These are phyloP conservation scores for Apiosordaria backusii DNA, from an alignment of 495 filamentous ascomycete species.

Conservation along the genomic window DNA sequence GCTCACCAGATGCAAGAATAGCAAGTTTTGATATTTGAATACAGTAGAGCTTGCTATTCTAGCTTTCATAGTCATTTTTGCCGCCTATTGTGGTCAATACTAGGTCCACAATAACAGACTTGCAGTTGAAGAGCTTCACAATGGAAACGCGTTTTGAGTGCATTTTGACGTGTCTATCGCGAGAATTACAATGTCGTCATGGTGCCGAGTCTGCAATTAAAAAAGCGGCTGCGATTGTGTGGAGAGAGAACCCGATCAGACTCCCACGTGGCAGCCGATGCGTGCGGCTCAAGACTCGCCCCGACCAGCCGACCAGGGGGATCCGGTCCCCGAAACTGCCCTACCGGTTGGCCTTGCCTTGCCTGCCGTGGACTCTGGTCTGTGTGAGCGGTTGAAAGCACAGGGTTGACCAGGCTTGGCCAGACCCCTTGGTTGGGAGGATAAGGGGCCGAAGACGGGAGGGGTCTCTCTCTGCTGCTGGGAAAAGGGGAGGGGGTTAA, in stretches of 20 bases:
- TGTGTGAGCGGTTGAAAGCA: constrained; percentile 3
- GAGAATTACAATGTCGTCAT: constrained; percentile 30
- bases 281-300: neutral
- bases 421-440: neutral
- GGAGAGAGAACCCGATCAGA: constrained; percentile 33
- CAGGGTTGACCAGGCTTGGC: neutral
- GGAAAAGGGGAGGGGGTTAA: constrained; percentile 1
- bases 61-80: constrained; percentile 1
- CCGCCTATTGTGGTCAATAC: constrained; percentile 2
- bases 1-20: constrained; percentile 3
- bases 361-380: constrained; percentile 15
- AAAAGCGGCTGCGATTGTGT: constrained; percentile 25
- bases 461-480: neutral
- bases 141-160: constrained; percentile 22
- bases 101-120: constrained; percentile 4
- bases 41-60: neutral
- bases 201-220: constrained; percentile 3
- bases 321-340: constrained; percentile 7
- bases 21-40: neutral
- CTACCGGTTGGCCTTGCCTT: constrained; percentile 6
- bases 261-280: constrained; percentile 7
- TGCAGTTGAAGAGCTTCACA: constrained; percentile 6
- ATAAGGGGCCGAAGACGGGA: constrained; percentile 16
- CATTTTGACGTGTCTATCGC: constrained; percentile 24
- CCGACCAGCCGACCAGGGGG: neutral